These are phyloP conservation scores for Penicillium sp. DNA, from an alignment of 2,329 filamentous ascomycete genomes.

Conservation along the genomic window DNA sequence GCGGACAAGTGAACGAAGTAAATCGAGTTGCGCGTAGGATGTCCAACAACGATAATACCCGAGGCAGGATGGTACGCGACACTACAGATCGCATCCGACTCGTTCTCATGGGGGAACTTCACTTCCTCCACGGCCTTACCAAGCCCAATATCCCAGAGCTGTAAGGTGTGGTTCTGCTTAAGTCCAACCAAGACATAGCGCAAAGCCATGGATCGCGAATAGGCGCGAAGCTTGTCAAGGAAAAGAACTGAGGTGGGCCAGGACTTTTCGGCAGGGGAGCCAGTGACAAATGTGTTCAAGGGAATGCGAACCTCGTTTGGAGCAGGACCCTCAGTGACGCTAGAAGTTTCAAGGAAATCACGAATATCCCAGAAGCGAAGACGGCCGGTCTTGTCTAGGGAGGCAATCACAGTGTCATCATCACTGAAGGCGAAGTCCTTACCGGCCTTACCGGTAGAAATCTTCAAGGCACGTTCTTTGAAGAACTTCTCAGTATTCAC, in stretches of 20 bases:
- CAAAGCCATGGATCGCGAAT: conserved; percentile 84
- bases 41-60: conserved; percentile 91
- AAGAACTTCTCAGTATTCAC: conserved; percentile 89
- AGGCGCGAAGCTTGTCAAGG: conserved; percentile 93
- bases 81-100: conserved; percentile 97
- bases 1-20: conserved; percentile 97
- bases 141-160: conserved; percentile 96
- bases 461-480: conserved; percentile 84
- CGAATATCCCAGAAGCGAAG: conserved; percentile 99
- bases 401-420: conserved; percentile 92
- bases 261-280: conserved; percentile 85
- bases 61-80: conserved; percentile 91
- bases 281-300: conserved; percentile 83
- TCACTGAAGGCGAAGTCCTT: conserved; percentile 99
- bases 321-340: conserved; percentile 46
- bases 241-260: conserved; percentile 96
- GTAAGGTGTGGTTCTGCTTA: conserved; percentile 98
- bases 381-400: conserved; percentile 92
- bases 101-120: conserved; percentile 92
- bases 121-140: conserved; percentile 96
- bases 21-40: conserved; percentile 94
- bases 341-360: conserved; percentile 64
- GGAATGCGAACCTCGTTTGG: conserved; percentile 82
- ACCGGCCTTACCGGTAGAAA: conserved; percentile 95
- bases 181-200: conserved; percentile 96